Conservation (phyloP, 176 grass and related monocot species). For the Bothriochloa decipiens region DNA sequence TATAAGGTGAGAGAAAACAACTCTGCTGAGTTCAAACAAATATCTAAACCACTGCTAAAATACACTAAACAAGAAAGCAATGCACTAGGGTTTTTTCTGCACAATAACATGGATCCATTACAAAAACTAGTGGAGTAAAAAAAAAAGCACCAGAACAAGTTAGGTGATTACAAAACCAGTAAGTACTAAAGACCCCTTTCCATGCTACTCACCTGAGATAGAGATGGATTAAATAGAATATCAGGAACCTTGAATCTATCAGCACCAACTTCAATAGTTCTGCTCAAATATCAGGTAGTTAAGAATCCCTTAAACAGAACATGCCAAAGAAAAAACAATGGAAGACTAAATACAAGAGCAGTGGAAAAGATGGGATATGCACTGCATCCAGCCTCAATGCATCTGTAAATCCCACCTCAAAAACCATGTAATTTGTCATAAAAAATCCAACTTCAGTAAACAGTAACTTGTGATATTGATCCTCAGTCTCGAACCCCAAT, state of each 20-base stretch:
- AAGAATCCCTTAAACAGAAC: constrained; percentile 3
- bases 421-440: constrained; percentile 21
- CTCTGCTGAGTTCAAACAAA: constrained; percentile 13
- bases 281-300: constrained; percentile 45
- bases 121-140: background rate
- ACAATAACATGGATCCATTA: constrained; percentile 3
- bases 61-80: constrained; percentile 29
- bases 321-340: constrained; percentile 26
- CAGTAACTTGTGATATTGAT: constrained; percentile 6
- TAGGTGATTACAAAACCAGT: background rate
- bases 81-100: background rate
- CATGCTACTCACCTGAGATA: constrained; percentile 72
- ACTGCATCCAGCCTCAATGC: constrained; percentile 21
- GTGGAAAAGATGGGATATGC: constrained; percentile 26
- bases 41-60: background rate
- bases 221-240: constrained; percentile 91
- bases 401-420: background rate
- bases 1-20: constrained; percentile 15
- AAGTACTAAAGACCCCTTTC: constrained; percentile 18
- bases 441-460: constrained; percentile 6
- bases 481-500: constrained; percentile 4
- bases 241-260: constrained; percentile 99
- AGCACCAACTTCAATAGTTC: constrained; percentile 97
- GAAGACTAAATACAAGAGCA: constrained; percentile 27
- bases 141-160: constrained; percentile 17